These are phyloP conservation scores for Plectosphaerella plurivora DNA, from an alignment of 2,329 filamentous ascomycete species.

Conservation along the genomic window DNA sequence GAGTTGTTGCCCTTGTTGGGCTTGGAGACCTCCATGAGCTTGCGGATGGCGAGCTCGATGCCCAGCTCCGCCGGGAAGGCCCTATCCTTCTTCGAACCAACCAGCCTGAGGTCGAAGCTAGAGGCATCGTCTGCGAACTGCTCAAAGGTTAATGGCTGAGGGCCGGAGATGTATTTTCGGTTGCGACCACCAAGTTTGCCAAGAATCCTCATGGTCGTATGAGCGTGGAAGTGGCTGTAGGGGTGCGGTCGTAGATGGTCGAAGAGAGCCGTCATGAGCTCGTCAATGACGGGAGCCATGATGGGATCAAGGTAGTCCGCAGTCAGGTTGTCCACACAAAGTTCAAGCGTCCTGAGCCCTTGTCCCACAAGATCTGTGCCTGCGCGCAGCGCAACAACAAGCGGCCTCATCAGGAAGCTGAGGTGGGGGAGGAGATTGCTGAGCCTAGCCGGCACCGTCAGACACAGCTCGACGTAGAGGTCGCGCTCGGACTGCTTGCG, in stretches of 20 bases:
- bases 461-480: conserved; percentile 91
- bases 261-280: conserved; percentile 96
- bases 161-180: conserved; percentile 88
- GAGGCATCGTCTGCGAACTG: conserved; percentile 82
- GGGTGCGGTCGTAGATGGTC: conserved; percentile 91
- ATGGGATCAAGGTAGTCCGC: conserved; percentile 98
- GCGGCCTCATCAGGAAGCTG: conserved; percentile 92
- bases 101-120: conserved; percentile 83
- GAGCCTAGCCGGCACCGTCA: conserved; percentile 90
- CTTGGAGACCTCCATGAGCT: conserved; percentile 78
- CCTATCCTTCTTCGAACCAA: conserved; percentile 83
- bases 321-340: conserved; percentile 97
- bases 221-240: conserved; percentile 95
- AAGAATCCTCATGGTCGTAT: conserved; percentile 95
- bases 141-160: conserved; percentile 78
- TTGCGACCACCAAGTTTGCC: conserved; percentile 96
- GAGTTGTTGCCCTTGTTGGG: conserved; percentile 39
- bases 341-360: conserved; percentile 84
- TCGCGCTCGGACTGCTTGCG: conserved; percentile 88
- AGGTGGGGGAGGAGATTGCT: conserved; percentile 94
- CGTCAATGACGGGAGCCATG: conserved; percentile 98
- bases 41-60: conserved; percentile 82
- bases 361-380: conserved; percentile 93
- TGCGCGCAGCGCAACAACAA: conserved; percentile 91
- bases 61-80: conserved; percentile 85